Conservation (phyloP, 371 early-diverging fungal genomes). For the Caulochytrium protostelioides region DNA sequence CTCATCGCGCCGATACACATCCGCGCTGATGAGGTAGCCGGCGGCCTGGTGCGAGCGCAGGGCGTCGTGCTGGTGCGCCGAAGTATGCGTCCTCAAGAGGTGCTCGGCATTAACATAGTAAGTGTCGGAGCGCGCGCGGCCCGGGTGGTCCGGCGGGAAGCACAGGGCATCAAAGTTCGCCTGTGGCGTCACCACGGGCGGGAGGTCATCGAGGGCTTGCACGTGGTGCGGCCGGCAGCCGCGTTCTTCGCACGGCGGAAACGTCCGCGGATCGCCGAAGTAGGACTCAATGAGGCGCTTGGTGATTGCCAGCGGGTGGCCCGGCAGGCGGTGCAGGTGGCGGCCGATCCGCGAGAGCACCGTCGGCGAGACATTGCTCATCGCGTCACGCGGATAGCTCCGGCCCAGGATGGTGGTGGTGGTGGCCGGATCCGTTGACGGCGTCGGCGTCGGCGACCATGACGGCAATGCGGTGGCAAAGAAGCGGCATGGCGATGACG, state of each 20-base stretch:
- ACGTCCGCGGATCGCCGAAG: conserved; percentile 9
- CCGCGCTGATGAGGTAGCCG: conserved; percentile 65
- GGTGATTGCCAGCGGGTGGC: conserved; percentile 70
- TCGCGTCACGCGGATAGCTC: conserved; percentile 28
- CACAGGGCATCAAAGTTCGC: conserved; percentile 85
- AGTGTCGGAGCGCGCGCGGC: conserved; percentile 60
- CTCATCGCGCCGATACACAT: conserved; percentile 94
- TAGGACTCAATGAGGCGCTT: conserved; percentile 52
- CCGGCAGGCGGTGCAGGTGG: conserved; percentile 52
- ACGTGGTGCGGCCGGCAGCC: conserved; percentile 1
- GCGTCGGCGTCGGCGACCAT: too few species aligned
- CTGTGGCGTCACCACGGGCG: conserved; percentile 56
- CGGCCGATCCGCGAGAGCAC: conserved; percentile 54
- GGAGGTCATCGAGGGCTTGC: conserved; percentile 14
- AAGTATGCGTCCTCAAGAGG: conserved; percentile 81
- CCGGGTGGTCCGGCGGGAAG: conserved; percentile 60
- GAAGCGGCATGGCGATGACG: too few species aligned
- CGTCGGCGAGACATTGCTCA: conserved; percentile 57
- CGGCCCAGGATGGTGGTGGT: neutral
- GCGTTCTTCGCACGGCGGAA: neutral
- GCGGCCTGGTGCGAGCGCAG: conserved; percentile 14
- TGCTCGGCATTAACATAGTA: conserved; percentile 66
- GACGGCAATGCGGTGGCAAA: too few species aligned
- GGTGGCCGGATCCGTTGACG: neutral
- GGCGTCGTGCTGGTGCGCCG: conserved; percentile 73